Evolutionary conservation across 2,329 filamentous ascomycete genomes (phyloP), one percentile per base, ranked within the genome.

Genomic region (Cladosporium sp.): DNA sequence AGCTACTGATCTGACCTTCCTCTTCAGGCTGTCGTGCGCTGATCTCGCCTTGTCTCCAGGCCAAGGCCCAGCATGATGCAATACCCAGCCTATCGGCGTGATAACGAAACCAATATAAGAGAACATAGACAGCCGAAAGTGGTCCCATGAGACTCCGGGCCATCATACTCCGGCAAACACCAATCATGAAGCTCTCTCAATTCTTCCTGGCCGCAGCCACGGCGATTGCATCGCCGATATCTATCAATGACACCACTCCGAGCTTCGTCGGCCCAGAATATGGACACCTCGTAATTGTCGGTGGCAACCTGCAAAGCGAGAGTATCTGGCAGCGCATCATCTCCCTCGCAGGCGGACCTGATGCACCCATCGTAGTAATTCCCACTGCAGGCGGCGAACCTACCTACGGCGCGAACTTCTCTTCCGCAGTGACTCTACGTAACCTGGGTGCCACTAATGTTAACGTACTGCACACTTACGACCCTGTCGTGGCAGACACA

Each of bases 401-500:
- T 2, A 63, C 67, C 37, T 70, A 69, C 64, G 67, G 68, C 57
- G 52, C 67, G 31, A 67, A 66, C 60, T 69, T 67, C 59, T 55
- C 69, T n/a, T 66, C 66, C 2, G 70, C 69, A 1, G 65, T 50
- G 21, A 65, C 69, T 6, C 63, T 70, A 4, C 66, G 69, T 14
- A 52, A 61, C 0, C 59, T 69, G n/a, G 70, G 70, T 21, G 69
- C 69, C 5, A 68, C 52, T 33, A 68, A 71, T 26, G 69, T 71
- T 2, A 67, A 62, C 5, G 69, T 71, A 6, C 62, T 71, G 2
- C 70, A 71, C 55, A 70, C 70, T 5, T 70, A 71, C 63, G 70
- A 71, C 23, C 69, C 64, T 7, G 65, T 58, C 1, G 56, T 66
- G 12, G 70, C 70, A 1, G 65, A 71, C 55, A 70, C 67, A 1